These are phyloP conservation scores for Sphagnum magellanicum DNA, from an alignment of 228 moss, liverwort and hornwort species.

Conservation along the genomic window DNA sequence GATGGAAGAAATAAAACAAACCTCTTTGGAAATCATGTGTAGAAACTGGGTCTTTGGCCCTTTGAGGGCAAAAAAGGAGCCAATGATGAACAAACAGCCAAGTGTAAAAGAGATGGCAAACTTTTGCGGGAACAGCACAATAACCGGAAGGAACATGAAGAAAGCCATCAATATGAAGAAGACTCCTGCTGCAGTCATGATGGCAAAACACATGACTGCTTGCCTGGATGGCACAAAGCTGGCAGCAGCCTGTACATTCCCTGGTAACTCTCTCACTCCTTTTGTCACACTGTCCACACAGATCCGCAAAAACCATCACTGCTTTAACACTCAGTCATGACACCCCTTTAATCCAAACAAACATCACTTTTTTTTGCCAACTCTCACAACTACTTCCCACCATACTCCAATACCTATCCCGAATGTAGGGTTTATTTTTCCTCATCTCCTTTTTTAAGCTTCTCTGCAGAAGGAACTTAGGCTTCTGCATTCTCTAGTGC, in stretches of 20 bases:
- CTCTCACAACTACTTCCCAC: too few relatives aligned
- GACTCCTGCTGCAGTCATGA: conserved; percentile 75
- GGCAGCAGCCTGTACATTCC: conserved; percentile 72
- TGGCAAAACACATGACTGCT: conserved; percentile 65
- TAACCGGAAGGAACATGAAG: conserved; percentile 74
- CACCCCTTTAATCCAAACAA: too few relatives aligned
- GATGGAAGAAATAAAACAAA: conserved; percentile 1
- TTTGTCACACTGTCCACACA: conserved; percentile 69
- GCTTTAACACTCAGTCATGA: not conserved
- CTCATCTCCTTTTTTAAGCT: too few relatives aligned
- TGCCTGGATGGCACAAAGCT: conserved; percentile 80
- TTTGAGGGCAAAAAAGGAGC: conserved; percentile 89
- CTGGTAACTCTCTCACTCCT: conserved; percentile 75
- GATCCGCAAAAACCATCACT: not conserved
- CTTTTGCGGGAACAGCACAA: conserved; percentile 70
- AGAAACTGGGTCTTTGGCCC: conserved; percentile 87
- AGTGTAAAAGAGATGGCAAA: conserved; percentile 95
- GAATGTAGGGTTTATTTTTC: too few relatives aligned
- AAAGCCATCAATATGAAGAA: conserved; percentile 92
- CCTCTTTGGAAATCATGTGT: conserved; percentile 94
- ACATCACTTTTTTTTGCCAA: too few relatives aligned
- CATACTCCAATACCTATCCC: too few relatives aligned
- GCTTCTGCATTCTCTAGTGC: too few relatives aligned
- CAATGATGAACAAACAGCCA: conserved; percentile 84
- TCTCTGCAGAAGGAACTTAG: too few relatives aligned